Conservation (phyloP, 768 basidiomycete genomes). For the Lactarius psammicola region DNA sequence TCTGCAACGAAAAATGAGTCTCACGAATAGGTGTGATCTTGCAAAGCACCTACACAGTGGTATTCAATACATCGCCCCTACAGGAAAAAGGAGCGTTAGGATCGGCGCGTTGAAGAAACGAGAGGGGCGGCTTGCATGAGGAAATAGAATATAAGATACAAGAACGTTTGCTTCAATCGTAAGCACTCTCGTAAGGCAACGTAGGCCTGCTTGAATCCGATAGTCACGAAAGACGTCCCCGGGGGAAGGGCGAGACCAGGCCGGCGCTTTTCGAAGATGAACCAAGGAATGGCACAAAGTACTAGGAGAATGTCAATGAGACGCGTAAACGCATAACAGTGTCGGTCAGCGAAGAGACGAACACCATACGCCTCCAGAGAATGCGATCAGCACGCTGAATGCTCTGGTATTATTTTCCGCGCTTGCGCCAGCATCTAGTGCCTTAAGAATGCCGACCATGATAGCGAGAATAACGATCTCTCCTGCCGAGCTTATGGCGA, state of each 20-base stretch:
- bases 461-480: conserved; percentile 68
- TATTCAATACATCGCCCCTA: conserved; percentile 76
- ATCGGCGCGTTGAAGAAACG: neutral
- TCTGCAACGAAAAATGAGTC: conserved; percentile 36
- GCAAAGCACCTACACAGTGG: conserved; percentile 55
- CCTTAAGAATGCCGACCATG: conserved; percentile 75
- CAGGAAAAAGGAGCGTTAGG: neutral
- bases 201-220: conserved; percentile 68
- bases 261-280: conserved; percentile 62
- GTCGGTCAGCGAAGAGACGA: conserved; percentile 31
- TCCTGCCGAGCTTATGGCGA: conserved; percentile 65
- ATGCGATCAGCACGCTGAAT: conserved; percentile 75
- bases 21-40: neutral
- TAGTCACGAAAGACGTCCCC: conserved; percentile 53
- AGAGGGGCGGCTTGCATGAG: conserved; percentile 55
- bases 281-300: conserved; percentile 70
- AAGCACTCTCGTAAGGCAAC: conserved; percentile 62
- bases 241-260: conserved; percentile 62
- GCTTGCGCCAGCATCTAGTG: conserved; percentile 56
- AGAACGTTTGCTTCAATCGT: conserved; percentile 67
- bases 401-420: conserved; percentile 72
- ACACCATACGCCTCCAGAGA: conserved; percentile 76
- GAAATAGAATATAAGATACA: conserved; percentile 75
- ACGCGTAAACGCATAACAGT: neutral
- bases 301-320: conserved; percentile 39